Conservation (phyloP, 352 stramenopile species). For the Phytophthora quininea region DNA sequence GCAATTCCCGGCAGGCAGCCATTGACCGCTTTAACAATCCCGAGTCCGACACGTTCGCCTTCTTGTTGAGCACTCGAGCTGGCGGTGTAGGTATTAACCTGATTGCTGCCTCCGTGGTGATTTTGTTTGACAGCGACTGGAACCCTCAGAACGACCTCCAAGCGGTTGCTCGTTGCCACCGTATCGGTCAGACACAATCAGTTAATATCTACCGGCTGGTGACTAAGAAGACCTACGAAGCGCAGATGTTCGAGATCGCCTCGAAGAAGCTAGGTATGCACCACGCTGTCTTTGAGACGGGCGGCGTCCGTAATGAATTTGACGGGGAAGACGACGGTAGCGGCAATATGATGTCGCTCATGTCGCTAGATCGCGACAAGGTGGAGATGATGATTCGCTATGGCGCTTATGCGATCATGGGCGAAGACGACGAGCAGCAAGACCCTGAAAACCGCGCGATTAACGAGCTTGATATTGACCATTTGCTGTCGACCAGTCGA, state of each 20-base stretch:
- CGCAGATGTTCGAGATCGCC: conserved; percentile 99
- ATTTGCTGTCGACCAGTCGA: conserved; percentile 82
- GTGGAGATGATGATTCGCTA: conserved; percentile 98
- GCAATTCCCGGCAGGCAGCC: conserved; percentile 97
- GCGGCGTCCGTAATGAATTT: conserved; percentile 92
- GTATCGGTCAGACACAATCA: conserved; percentile 99
- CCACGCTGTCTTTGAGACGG: conserved; percentile 97
- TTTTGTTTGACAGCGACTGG: conserved; percentile 96
- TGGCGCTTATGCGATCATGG: conserved; percentile 97
- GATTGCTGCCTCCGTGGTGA: conserved; percentile 87
- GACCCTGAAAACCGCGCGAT: conserved; percentile 89
- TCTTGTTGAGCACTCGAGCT: conserved; percentile 95
- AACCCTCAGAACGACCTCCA: conserved; percentile 99
- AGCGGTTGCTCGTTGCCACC: conserved; percentile 97
- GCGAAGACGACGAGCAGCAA: conserved; percentile 96
- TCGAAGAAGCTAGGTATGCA: conserved; percentile 99
- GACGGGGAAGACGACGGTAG: conserved; percentile 94
- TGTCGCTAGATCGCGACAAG: conserved; percentile 96
- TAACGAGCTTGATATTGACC: conserved; percentile 91
- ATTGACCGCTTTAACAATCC: conserved; percentile 98
- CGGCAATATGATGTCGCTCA: conserved; percentile 91
- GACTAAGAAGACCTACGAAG: conserved; percentile 99
- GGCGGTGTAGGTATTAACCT: conserved; percentile 98
- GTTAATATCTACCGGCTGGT: conserved; percentile 99
- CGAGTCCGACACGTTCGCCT: conserved; percentile 95